A percentile compares a stretch with the other conserved stretches of the same genome.
phyloP scores from a whole-genome alignment of 2,329 filamentous ascomycete species.

The Colletotrichum trifolii region DNA sequence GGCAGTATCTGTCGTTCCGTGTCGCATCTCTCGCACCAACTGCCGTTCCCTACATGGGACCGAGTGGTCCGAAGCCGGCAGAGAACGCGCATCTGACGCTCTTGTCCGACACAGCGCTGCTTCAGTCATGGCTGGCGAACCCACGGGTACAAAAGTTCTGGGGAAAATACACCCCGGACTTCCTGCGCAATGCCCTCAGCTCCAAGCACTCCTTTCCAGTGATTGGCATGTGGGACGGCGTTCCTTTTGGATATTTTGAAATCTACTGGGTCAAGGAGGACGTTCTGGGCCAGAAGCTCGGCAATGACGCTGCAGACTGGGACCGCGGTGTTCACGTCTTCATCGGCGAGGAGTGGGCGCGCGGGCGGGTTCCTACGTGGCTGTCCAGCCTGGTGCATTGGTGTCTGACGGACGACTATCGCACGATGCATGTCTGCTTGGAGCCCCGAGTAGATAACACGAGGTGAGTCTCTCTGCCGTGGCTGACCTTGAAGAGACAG shows the following conservation, averaged over 20 bases:
- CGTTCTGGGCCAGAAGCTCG: constrained; percentile 75
- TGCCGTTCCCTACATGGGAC: constrained; percentile 73
- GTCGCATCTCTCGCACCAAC: constrained; percentile 77
- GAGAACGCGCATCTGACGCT: constrained; percentile 54
- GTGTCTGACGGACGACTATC: constrained; percentile 79
- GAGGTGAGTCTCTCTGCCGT: constrained; percentile 68
- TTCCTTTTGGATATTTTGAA: constrained; percentile 97
- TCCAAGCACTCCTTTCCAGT: constrained; percentile 86
- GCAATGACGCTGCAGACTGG: constrained; percentile 77
- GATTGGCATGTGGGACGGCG: constrained; percentile 93
- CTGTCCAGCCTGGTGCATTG: constrained; percentile 88
- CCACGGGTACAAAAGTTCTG: constrained; percentile 87
- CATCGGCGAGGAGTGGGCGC: constrained; percentile 91
- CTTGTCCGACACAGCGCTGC: constrained; percentile 66
- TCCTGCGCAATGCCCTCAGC: constrained; percentile 73
- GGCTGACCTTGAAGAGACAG: rapidly evolving
- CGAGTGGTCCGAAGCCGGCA: constrained; percentile 55
- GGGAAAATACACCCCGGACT: constrained; percentile 74
- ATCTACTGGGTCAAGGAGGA: constrained; percentile 99
- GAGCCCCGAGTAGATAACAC: constrained; percentile 93
- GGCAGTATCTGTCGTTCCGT: constrained; percentile 89
- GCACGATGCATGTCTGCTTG: constrained; percentile 85
- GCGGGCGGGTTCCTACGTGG: constrained; percentile 86
- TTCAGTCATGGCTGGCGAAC: constrained; percentile 90
- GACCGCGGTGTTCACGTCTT: constrained; percentile 90